A percentile compares a stretch with the other conserved stretches of the same genome.
These are phyloP conservation scores for Phytopythium ostracodes DNA, from an alignment of 352 stramenopile genomes.

Conservation along the genomic window DNA sequence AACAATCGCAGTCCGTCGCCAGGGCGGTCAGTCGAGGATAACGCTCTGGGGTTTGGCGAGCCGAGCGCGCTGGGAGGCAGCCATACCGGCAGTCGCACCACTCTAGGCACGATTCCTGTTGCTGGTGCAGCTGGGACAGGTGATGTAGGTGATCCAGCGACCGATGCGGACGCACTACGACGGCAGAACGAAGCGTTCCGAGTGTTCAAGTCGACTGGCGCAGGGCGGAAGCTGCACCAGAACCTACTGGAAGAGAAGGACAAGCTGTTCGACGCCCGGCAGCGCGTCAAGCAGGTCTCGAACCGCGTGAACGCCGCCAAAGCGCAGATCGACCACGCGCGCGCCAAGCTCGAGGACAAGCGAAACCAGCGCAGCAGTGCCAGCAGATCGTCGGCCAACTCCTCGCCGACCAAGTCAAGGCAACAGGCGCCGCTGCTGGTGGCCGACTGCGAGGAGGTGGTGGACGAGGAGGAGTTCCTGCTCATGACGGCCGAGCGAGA, in stretches of 20 bases:
- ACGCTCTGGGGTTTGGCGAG: background rate
- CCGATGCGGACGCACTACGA: constrained; percentile 3
- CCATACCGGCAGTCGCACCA: background rate
- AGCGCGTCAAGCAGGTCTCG: constrained; percentile 69
- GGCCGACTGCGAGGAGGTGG: constrained; percentile 55
- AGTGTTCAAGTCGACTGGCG: constrained; percentile 49
- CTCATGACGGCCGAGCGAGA: constrained; percentile 82
- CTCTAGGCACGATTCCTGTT: background rate
- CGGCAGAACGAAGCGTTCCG: constrained; percentile 72
- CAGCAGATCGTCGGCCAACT: constrained; percentile 3
- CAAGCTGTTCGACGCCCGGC: constrained; percentile 65
- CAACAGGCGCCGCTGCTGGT: constrained; percentile 10
- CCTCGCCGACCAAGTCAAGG: background rate
- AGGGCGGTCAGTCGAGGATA: constrained; percentile 8
- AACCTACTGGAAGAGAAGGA: constrained; percentile 71
- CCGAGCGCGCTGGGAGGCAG: constrained; percentile 7
- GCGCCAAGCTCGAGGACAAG: constrained; percentile 63
- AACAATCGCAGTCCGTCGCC: constrained; percentile 28
- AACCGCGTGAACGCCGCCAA: constrained; percentile 79
- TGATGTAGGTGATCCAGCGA: background rate
- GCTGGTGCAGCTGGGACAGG: background rate
- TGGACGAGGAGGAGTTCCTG: constrained; percentile 92
- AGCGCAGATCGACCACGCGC: constrained; percentile 60
- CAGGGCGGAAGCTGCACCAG: constrained; percentile 54
- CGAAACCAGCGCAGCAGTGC: constrained; percentile 25